phyloP scores from a whole-genome alignment of 1,284 basidiomycete species.

The Crucibulum cyathiforme region DNA sequence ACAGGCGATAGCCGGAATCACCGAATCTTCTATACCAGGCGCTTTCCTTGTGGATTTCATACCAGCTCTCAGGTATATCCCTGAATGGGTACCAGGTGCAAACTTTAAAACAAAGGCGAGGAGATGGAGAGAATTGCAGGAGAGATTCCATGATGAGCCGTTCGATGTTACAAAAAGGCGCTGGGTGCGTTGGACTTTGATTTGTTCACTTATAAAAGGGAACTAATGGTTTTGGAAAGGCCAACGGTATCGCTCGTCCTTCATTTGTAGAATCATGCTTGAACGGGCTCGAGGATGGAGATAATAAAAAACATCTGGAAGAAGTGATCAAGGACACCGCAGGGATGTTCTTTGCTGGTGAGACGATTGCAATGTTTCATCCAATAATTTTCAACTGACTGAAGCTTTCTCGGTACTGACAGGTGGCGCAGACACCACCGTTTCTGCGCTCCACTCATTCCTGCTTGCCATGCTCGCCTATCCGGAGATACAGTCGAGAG shows the following conservation, averaged over 20 bases:
- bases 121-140: constrained; percentile 29
- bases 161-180: constrained; percentile 33
- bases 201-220: no score
- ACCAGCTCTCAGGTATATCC: constrained; percentile 43
- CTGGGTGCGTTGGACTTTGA: constrained; percentile 5
- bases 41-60: constrained; percentile 28
- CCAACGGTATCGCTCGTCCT: not conserved
- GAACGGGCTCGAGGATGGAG: not conserved
- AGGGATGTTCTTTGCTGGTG: constrained; percentile 3
- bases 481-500: constrained; percentile 38
- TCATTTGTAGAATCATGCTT: constrained; percentile 1
- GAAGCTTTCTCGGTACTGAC: not conserved
- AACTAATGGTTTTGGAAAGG: not conserved
- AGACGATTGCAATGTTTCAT: not conserved
- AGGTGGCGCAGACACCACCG: constrained; percentile 13
- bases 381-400: not conserved
- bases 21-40: constrained; percentile 14
- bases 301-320: not conserved
- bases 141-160: constrained; percentile 36
- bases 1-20: not conserved
- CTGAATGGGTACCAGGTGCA: constrained; percentile 53
- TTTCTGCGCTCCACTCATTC: constrained; percentile 27
- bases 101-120: constrained; percentile 47
- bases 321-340: constrained; percentile 6
- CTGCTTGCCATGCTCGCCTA: constrained; percentile 35